Evolutionary conservation across 148 eudicot species (phyloP), one percentile per base, ranked within the genome.

Genomic region (Pouteria glomerata): DNA sequence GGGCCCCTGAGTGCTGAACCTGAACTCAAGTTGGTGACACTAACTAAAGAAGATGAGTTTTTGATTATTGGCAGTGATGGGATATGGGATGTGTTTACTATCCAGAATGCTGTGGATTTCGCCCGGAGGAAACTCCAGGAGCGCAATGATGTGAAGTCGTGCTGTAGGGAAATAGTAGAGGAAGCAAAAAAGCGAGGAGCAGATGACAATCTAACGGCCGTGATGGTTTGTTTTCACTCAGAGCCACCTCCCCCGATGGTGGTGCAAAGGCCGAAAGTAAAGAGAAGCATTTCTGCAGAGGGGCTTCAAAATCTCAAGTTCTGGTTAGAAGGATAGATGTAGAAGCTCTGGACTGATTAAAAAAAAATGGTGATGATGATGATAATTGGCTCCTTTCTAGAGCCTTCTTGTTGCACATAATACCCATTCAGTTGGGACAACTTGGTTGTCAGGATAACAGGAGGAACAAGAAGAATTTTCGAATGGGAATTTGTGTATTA

Each of bases 1-100:
- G 96, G 99, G 12, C 97, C 99, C 21, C 71, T 96, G 2, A 88
- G 85, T 69, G 96, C 96, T 4, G 98, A 88, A 70, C 96, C 96
- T 42, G 98, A 93, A 80, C 84, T 93, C 1, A 88, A 85, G 78
- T 76, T 89, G 33, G 57, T 85, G 21, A 89, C 90, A 37, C 77
- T 90, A 30, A 85, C 82, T 11, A 93, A 80, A 72, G 96, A 92
- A 74, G 93, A 93, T 26, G 98, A 93, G 71, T 93, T 93, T 73
- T 78, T 93, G 65, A 85, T 88, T 42, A 88, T 93, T 15, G 98
- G 87, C 6, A 86, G 90, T 73, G 98, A 93, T 73, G 98, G 98
- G 44, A 77, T 93, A 31, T 93, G 98, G 98, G 98, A 93, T 4
- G 87, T 90, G 18, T 93, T 90, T 57, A 85, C 90, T 58, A 93